Evolutionary conservation across 495 filamentous ascomycete genomes (phyloP).

Genomic region (Penicillium salamii): DNA sequence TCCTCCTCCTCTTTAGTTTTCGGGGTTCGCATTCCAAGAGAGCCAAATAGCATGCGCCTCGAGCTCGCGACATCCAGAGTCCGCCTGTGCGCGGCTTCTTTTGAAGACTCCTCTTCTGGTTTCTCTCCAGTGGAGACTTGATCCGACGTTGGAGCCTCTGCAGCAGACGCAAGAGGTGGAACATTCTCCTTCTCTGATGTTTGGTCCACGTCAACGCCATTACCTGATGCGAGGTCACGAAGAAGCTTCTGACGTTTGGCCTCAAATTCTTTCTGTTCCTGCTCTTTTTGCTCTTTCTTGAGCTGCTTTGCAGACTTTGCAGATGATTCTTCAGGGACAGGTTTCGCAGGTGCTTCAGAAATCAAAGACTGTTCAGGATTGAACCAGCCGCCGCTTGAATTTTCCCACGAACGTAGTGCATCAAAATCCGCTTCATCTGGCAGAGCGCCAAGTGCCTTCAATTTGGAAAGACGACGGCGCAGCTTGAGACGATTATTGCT

Average conservation of each 20-base stretch:
- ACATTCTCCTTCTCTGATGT: conserved; percentile 36
- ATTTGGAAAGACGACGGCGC: conserved; percentile 42
- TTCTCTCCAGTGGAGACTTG: not conserved
- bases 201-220: conserved; percentile 45
- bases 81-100: conserved; percentile 33
- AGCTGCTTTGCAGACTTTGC: conserved; percentile 8
- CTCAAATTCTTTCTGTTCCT: conserved; percentile 43
- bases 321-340: conserved; percentile 13
- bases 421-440: conserved; percentile 45
- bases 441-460: conserved; percentile 50
- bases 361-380: conserved; percentile 11
- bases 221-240: conserved; percentile 45
- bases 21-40: conserved; percentile 67
- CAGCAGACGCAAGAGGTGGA: conserved; percentile 16
- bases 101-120: conserved; percentile 14
- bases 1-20: conserved; percentile 66
- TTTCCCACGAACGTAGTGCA: conserved; percentile 42
- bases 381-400: conserved; percentile 25
- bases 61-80: conserved; percentile 63
- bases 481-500: conserved; percentile 54
- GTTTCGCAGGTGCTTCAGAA: not conserved
- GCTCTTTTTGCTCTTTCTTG: conserved; percentile 16
- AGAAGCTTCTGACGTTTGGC: conserved; percentile 51
- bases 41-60: conserved; percentile 66
- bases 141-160: not conserved